Evolutionary conservation across 1,284 basidiomycete species (phyloP).

Genomic region (Boletus smithii): DNA sequence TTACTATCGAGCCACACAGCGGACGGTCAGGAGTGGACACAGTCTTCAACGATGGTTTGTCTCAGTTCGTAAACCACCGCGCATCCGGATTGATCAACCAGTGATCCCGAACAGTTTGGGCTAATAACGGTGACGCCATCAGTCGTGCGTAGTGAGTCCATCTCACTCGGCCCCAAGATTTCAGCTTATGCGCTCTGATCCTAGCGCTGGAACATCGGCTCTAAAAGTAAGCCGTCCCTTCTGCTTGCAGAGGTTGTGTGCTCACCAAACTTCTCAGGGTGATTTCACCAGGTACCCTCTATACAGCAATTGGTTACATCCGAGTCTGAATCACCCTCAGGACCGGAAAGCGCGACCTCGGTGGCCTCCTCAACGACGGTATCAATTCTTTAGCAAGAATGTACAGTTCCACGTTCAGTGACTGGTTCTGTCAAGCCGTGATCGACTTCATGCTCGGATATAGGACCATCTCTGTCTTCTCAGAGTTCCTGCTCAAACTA

Average conservation of each 20-base stretch:
- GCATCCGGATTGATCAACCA: conserved; percentile 8
- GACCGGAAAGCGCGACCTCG: conserved; percentile 90
- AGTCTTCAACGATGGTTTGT: conserved; percentile 82
- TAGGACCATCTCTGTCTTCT: conserved; percentile 81
- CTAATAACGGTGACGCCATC: conserved; percentile 90
- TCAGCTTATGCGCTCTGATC: conserved; percentile 10
- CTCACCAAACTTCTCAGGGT: conserved; percentile 48
- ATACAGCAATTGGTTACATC: not conserved
- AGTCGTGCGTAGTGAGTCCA: conserved; percentile 78
- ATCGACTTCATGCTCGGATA: conserved; percentile 91
- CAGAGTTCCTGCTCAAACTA: conserved; percentile 84
- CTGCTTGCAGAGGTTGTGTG: not conserved
- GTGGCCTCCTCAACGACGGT: conserved; percentile 89
- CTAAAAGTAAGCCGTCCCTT: conserved; percentile 60
- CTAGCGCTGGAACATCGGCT: conserved; percentile 83
- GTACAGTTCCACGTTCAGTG: conserved; percentile 85
- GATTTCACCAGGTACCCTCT: conserved; percentile 78
- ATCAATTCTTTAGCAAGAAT: conserved; percentile 87
- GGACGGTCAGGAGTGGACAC: conserved; percentile 64
- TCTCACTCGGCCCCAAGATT: not conserved
- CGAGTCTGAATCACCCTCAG: conserved; percentile 36
- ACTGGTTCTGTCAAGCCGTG: conserved; percentile 95
- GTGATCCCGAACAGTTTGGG: conserved; percentile 67
- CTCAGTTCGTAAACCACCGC: not conserved
- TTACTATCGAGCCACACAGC: conserved; percentile 52